Conservation (phyloP, 805 yeast genomes). For the Hanseniaspora jakobsenii region DNA sequence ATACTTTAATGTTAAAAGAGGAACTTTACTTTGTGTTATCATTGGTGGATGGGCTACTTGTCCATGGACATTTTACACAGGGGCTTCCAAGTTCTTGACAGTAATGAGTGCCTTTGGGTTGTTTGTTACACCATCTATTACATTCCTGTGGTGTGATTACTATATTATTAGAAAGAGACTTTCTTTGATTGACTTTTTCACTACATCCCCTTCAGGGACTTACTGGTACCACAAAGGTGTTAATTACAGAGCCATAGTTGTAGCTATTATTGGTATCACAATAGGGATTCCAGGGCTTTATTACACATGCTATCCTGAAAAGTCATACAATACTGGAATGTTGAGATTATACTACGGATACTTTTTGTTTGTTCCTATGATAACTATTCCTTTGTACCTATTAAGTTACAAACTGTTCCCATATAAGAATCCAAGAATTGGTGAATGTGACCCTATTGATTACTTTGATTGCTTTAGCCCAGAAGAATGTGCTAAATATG, state of each 20-base stretch:
- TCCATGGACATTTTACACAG: constrained; percentile 33
- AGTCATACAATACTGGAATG: constrained; percentile 18
- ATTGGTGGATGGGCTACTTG: constrained; percentile 29
- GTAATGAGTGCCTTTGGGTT: constrained; percentile 33
- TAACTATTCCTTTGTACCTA: constrained; percentile 18
- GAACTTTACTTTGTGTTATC: constrained; percentile 29
- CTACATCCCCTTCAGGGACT: constrained; percentile 21
- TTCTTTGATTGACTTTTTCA: constrained; percentile 29
- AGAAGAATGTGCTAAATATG: constrained; percentile 17
- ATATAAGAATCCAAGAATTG: constrained; percentile 17
- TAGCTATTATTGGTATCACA: constrained; percentile 18
- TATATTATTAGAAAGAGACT: constrained; percentile 27
- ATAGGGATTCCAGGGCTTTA: constrained; percentile 21
- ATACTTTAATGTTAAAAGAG: constrained; percentile 29
- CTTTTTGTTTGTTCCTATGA: constrained; percentile 20
- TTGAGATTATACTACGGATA: constrained; percentile 21
- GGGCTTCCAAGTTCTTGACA: constrained; percentile 28
- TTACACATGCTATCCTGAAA: constrained; percentile 17
- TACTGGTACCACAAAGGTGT: constrained; percentile 21
- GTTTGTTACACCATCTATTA: constrained; percentile 30
- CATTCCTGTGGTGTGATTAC: constrained; percentile 30
- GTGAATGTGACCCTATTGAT: constrained; percentile 19
- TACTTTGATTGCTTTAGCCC: constrained; percentile 22
- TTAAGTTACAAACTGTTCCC: constrained; percentile 18
- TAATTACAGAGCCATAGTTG: constrained; percentile 18